These are phyloP conservation scores for Geum urbanum DNA, from an alignment of 306 rosid genomes.

Conservation along the genomic window DNA sequence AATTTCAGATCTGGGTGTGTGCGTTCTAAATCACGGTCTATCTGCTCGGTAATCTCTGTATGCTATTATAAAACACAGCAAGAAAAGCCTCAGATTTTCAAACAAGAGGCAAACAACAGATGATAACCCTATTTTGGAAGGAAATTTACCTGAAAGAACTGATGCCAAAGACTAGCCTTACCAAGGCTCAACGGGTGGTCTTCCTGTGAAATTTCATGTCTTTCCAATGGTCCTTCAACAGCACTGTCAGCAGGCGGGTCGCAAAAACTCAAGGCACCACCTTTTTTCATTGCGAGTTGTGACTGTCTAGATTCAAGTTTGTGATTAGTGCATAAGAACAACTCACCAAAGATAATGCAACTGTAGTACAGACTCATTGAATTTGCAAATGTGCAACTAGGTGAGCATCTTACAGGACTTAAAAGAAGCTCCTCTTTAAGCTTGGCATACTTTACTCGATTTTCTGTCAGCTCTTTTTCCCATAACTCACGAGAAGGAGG, in stretches of 20 bases:
- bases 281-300: conserved; percentile 42
- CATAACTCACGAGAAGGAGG: conserved; percentile 62
- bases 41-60: conserved; percentile 66
- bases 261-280: conserved; percentile 29
- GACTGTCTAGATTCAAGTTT: conserved; percentile 65
- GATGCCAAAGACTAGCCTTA: conserved; percentile 61
- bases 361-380: background rate
- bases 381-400: conserved; percentile 13
- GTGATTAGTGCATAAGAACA: conserved; percentile 34
- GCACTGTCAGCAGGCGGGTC: conserved; percentile 35
- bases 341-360: conserved; percentile 12
- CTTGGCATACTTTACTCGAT: conserved; percentile 51
- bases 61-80: conserved; percentile 37
- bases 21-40: conserved; percentile 71
- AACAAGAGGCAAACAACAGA: conserved; percentile 10
- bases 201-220: conserved; percentile 58
- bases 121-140: conserved; percentile 23
- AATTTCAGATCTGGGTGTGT: conserved; percentile 78
- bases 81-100: conserved; percentile 2
- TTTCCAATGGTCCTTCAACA: conserved; percentile 49
- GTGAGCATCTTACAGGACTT: conserved; percentile 62
- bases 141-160: conserved; percentile 55
- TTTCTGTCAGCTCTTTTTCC: conserved; percentile 55
- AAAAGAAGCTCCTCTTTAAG: conserved; percentile 67
- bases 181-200: conserved; percentile 83